phyloP scores from a whole-genome alignment of 306 rosid species.

The Glycine latifolia region DNA sequence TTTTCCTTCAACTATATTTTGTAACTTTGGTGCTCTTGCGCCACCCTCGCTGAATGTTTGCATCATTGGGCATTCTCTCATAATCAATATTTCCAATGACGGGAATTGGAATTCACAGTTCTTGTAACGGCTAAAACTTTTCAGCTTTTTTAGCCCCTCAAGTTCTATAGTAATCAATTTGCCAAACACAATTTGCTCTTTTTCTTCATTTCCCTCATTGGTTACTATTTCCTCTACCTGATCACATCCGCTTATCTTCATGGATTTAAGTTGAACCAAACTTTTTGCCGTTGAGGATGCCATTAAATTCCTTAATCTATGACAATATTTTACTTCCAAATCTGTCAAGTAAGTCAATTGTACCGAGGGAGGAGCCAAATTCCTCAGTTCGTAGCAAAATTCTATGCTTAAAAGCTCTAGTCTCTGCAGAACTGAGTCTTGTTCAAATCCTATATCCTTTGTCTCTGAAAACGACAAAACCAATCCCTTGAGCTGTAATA shows the following conservation, averaged over 20 bases:
- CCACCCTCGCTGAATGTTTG: neutral
- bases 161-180: constrained; percentile 37
- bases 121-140: constrained; percentile 9
- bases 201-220: neutral
- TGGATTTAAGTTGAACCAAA: constrained; percentile 25
- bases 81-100: constrained; percentile 2
- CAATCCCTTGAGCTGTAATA: constrained; percentile 33
- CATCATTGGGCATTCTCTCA: neutral
- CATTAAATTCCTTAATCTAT: neutral
- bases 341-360: constrained; percentile 22
- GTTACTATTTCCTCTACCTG: neutral
- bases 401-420: neutral
- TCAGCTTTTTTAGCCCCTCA: neutral
- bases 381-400: fast-evolving
- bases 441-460: constrained; percentile 29
- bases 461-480: fast-evolving
- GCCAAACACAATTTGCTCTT: constrained; percentile 1
- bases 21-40: constrained; percentile 11
- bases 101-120: constrained; percentile 24
- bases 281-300: constrained; percentile 29
- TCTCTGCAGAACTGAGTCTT: neutral
- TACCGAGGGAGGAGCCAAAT: neutral
- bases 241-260: neutral
- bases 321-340: neutral
- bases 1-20: neutral